Evolutionary conservation across 805 yeast genomes (phyloP), one percentile per base, ranked within the genome.

Genomic region (Candida berthetii): DNA sequence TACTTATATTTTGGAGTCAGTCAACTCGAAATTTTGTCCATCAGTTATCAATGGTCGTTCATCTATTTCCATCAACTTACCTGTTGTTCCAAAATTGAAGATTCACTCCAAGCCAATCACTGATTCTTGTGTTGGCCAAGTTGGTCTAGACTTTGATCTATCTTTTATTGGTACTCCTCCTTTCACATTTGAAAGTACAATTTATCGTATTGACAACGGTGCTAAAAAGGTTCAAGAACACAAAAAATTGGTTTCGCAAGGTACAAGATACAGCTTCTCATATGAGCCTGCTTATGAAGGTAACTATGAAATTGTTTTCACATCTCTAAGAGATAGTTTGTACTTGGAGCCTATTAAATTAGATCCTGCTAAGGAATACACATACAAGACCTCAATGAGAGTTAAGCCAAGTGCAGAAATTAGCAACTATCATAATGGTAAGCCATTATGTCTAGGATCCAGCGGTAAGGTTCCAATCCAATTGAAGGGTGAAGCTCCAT

Each of bases 41-140:
- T 88, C 95, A 37, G 68, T 70, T 11, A 69, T 85, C 17, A 54
- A 65, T 34, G 87, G 82, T n/a, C 65, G 76, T 10, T 70, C 80
- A 1, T 58, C 67, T 1, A 67, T 84, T 10, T 55, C 66, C 15
- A 71, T 87, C 1, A 78, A 88, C 1, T 64, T 65, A 28, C 82
- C 85, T 5, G 72, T 80, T 3, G 71, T 72, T 29, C 82, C 85
- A 9, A 54, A 64, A 18, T 45, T 79, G 19, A 48, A 57, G 3
- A 70, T 76, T 14, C 56, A 51, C 22, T 60, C 72, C 3, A 58
- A 59, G 9, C 65, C 91, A 3, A 78, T 91, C 3, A 68, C 78
- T 20, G 98, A 91, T 53, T 77, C 83, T 38, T 93, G 99, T 65
- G 85, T 93, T 25, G 99, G 99, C 0, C 87, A 89, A 36, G 81